A percentile compares a stretch with the other conserved stretches of the same genome.
phyloP scores from a whole-genome alignment of 768 basidiomycete species.

The Xerocomus potaroensis region DNA sequence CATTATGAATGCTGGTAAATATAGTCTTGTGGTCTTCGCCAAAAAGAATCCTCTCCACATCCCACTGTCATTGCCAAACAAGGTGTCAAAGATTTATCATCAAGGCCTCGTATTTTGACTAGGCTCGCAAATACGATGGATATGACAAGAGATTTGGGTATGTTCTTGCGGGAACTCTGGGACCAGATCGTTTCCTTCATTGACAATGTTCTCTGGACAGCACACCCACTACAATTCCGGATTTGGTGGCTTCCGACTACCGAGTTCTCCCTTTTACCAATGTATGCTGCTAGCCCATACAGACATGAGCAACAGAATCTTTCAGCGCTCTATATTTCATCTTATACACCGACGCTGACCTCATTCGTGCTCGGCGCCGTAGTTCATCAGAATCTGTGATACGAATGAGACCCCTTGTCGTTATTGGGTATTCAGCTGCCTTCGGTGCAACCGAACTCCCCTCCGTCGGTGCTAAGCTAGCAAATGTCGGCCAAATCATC shows the following conservation, averaged over 20 bases:
- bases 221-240: background rate
- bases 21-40: background rate
- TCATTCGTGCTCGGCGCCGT: background rate
- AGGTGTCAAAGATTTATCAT: background rate
- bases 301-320: background rate
- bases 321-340: slow-evolving; percentile 11
- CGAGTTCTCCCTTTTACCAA: slow-evolving; percentile 2
- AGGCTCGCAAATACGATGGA: background rate
- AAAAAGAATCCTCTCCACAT: background rate
- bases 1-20: slow-evolving; percentile 26
- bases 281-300: slow-evolving; percentile 2
- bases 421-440: background rate
- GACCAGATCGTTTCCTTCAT: background rate
- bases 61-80: slow-evolving; percentile 1
- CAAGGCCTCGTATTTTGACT: background rate
- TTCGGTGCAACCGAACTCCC: background rate
- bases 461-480: background rate
- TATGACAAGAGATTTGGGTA: background rate
- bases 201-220: background rate
- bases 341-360: slow-evolving; percentile 15
- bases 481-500: background rate
- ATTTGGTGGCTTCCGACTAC: slow-evolving; percentile 19
- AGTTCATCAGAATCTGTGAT: background rate
- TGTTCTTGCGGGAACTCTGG: background rate
- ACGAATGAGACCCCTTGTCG: background rate